Base-by-base conservation (phyloP, 164 flowering plant genomes). In the Magnolia changhungtana region DNA sequence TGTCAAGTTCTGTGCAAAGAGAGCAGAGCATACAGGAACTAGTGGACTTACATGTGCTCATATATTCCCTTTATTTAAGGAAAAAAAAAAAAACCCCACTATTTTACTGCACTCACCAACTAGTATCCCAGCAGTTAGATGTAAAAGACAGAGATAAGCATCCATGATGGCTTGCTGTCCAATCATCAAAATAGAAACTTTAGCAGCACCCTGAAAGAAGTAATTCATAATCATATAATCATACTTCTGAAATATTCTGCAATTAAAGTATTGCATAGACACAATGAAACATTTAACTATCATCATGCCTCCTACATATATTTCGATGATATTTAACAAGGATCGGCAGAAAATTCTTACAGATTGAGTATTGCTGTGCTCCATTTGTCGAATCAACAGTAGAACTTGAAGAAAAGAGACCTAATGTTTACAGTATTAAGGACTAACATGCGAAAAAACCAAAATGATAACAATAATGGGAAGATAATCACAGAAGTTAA, bases 151-250 rank as follows among this genome's bases (percentile, higher is more conserved):
- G 73, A 96, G 90, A 86, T 96, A 96, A 67, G 99, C 95, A 89
- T 96, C 99, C 93, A 96, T 90, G 71, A 96, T 96, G 58, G 97
- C 97, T 80, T 96, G 99, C 78, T 96, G 99, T 72, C 99, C 99
- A 73, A 96, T 90, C 94, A 89, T 89, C 76, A 89, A 63, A 76
- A 96, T 87, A 59, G 99, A 96, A 79, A 96, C 96, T 86, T 96
- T 96, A 77, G 98, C 97, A 82, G 99, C 96, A 18, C 99, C 99
- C 99, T 96, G 84, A 72, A 11, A 81, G 59, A 63, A 72, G 52
- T 37, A 69, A 21, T 52, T 70, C 45, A 37, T 37, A 75, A 21
- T 29, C 68, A 27, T 58, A 72, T 11, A n/a, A 55, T 70, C 24
- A 75, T 73, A 79, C 2, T 9, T 27, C 67, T 8, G 29, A 18